Evolutionary conservation across 1,284 basidiomycete genomes (phyloP), one percentile per base, ranked within the genome.

Genomic region (Peniophora sp.): DNA sequence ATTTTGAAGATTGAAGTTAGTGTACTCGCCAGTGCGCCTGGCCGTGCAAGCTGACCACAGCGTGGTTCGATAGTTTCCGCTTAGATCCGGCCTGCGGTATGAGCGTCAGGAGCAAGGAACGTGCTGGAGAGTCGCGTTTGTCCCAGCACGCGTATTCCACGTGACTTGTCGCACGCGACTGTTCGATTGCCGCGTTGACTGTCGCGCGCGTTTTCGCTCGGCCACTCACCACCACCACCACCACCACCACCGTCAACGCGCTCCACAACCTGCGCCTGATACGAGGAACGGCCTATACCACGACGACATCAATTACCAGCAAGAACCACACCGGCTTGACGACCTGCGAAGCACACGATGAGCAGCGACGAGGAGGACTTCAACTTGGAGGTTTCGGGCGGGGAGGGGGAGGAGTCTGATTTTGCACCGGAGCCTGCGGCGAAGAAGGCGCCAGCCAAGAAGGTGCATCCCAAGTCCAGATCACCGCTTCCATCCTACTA

Each of bases 361-460:
- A 32, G 27, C 27, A 32, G 27, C 49, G 41, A 58, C 54, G 49
- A 32, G 34, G 51, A 49, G 25, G 19, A 41, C 19, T 41, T 41
- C 19, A 20, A 41, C 19, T 5, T 41, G 16, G 38, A 41, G 27
- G 47, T 48, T 27, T 51, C 44, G 36, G 35, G 56, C 66, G 35
- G 53, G 53, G 48, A 55, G 53, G 19, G 52, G 61, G 53, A 63
- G 69, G 54, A 55, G 57, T 2, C 34, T 48, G 39, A 19, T n/a
- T 49, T 68, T 63, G 50, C 58, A 22, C 65, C 65, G 34, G 60
- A 56, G 41, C 56, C 58, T 19, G 3, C 35, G 22, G 48, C 41
- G 9, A 69, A 71, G 57, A 58, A 67, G 16, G 67, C 80, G 56
- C 62, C 77, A 2, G 65, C 73, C 52, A 51, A 64, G 48, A 69